Conservation (phyloP, 2,329 filamentous ascomycete genomes). For the Grosmannia huntii region DNA sequence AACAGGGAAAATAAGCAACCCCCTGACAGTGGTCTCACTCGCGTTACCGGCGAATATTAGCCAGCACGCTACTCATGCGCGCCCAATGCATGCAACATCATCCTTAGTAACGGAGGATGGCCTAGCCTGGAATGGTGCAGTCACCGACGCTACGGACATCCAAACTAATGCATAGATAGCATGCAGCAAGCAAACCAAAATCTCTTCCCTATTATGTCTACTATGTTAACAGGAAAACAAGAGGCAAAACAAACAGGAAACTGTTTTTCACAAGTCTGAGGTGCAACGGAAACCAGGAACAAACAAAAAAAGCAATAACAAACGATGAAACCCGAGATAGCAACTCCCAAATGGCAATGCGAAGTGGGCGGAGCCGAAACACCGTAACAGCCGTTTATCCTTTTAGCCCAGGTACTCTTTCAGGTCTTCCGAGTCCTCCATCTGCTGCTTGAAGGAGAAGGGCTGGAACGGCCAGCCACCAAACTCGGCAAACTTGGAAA, state of each 20-base stretch:
- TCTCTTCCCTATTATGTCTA: background rate
- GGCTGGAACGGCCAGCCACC: slow-evolving; percentile 77
- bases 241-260: background rate
- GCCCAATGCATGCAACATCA: too few relatives aligned
- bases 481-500: slow-evolving; percentile 94
- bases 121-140: too few relatives aligned
- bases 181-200: background rate
- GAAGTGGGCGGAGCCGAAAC: background rate
- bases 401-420: slow-evolving; percentile 39
- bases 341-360: background rate
- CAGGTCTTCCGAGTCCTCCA: slow-evolving; percentile 67
- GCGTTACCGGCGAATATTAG: too few relatives aligned
- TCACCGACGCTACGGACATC: too few relatives aligned
- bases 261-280: background rate
- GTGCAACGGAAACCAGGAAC: background rate
- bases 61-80: too few relatives aligned
- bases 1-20: background rate
- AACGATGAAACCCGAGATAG: background rate
- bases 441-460: slow-evolving; percentile 71
- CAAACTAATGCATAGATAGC: too few relatives aligned
- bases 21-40: too few relatives aligned
- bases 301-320: background rate
- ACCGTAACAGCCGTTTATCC: background rate
- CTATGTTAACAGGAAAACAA: background rate
- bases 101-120: too few relatives aligned